Evolutionary conservation across 371 early-diverging fungal species (phyloP).

Genomic region (Parasitella parasitica): DNA sequence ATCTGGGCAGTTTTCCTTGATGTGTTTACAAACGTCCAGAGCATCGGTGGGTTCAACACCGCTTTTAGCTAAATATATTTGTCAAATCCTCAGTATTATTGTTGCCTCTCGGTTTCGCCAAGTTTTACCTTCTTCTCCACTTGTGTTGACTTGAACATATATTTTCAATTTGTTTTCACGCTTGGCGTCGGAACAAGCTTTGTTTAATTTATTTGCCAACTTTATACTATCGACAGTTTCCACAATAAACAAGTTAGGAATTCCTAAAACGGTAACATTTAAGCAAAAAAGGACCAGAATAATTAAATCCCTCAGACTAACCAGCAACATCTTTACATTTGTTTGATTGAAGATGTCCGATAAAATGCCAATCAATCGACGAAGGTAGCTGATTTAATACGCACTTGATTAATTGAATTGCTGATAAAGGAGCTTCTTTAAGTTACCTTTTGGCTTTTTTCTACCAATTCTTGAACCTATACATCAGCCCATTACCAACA

Average conservation of each 20-base stretch:
- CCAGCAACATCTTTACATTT: constrained; percentile 87
- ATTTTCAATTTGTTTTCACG: constrained; percentile 65
- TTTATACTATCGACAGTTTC: constrained; percentile 88
- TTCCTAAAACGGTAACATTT: constrained; percentile 37
- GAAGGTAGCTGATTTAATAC: constrained; percentile 61
- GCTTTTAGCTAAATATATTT: constrained; percentile 67
- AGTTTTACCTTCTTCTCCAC: constrained; percentile 76
- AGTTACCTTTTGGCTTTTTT: constrained; percentile 78
- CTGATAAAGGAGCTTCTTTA: not conserved
- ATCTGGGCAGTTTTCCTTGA: constrained; percentile 65
- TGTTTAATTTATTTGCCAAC: constrained; percentile 81
- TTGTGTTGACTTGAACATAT: constrained; percentile 94
- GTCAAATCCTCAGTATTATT: not conserved
- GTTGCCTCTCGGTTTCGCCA: not conserved
- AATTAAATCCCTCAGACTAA: not conserved
- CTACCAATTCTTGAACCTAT: constrained; percentile 89
- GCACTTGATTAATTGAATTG: not conserved
- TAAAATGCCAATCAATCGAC: constrained; percentile 95
- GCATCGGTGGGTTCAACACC: constrained; percentile 63
- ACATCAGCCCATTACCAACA: too few species aligned
- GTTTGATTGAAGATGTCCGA: constrained; percentile 93
- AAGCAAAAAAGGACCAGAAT: not conserved
- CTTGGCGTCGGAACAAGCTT: constrained; percentile 55
- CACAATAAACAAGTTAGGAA: constrained; percentile 87
- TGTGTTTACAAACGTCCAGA: constrained; percentile 57